A percentile compares a stretch with the other conserved stretches of the same genome.
Conservation (phyloP, 164 flowering plant species). For the Vitis cinerea region DNA sequence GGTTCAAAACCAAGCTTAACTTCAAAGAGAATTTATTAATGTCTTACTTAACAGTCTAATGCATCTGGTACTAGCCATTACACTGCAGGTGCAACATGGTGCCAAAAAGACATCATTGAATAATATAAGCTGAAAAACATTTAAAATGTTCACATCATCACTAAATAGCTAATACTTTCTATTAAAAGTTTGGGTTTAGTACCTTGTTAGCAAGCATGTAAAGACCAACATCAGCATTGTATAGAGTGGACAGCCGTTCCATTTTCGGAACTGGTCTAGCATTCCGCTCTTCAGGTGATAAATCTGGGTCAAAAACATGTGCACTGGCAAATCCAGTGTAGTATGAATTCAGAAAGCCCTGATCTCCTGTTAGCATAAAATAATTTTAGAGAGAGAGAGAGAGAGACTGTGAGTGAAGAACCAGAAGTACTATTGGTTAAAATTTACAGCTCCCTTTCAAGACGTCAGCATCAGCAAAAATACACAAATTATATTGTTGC, state of each 20-base stretch:
- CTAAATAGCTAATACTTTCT: neutral
- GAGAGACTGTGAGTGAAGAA: neutral
- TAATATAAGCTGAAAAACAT: neutral
- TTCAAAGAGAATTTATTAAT: neutral
- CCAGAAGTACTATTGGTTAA: neutral
- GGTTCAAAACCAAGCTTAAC: neutral
- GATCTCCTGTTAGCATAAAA: conserved; percentile 68
- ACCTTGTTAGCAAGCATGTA: conserved; percentile 99
- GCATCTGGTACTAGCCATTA: neutral
- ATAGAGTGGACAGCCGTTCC: conserved; percentile 95
- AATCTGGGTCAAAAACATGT: conserved; percentile 75
- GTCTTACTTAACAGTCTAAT: neutral
- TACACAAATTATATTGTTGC: too few species aligned
- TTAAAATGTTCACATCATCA: neutral
- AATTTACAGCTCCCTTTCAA: neutral
- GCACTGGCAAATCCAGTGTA: conserved; percentile 84
- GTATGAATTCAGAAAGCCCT: conserved; percentile 94
- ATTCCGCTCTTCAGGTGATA: conserved; percentile 48
- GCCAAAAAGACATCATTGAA: neutral
- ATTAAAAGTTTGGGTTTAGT: neutral
- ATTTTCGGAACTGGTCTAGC: conserved; percentile 72
- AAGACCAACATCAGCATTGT: conserved; percentile 99
- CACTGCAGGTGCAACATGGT: neutral
- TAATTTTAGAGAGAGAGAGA: neutral
- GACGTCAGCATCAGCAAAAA: neutral